Evolutionary conservation across 2,329 filamentous ascomycete species (phyloP).

Genomic region (Xylaria sp.): DNA sequence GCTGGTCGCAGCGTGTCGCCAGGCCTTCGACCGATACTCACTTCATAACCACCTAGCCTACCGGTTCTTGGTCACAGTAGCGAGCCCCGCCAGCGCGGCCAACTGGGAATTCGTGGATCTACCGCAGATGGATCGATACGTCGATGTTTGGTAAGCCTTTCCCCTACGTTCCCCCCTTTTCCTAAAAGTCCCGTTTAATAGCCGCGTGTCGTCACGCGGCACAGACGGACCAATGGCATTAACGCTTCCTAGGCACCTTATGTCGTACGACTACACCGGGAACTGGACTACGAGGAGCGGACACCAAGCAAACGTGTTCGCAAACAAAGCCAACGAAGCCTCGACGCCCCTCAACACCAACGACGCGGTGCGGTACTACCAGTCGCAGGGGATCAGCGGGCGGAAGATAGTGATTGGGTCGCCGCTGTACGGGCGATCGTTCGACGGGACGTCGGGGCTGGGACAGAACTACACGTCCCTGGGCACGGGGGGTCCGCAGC

Average conservation of each 20-base stretch:
- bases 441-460: conserved; percentile 72
- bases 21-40: conserved; percentile 48
- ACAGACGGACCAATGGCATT: neutral
- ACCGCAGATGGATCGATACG: conserved; percentile 63
- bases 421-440: conserved; percentile 83
- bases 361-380: conserved; percentile 71
- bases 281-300: conserved; percentile 71
- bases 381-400: conserved; percentile 64
- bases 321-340: conserved; percentile 59
- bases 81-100: conserved; percentile 58
- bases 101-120: conserved; percentile 64
- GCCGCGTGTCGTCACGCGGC: neutral
- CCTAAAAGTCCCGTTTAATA: neutral
- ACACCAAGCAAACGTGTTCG: conserved; percentile 76
- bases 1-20: conserved; percentile 56
- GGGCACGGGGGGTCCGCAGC: conserved; percentile 66
- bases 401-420: conserved; percentile 79
- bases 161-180: neutral
- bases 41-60: conserved; percentile 49
- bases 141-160: conserved; percentile 63
- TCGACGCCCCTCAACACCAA: conserved; percentile 77
- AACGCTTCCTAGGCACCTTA: conserved; percentile 56
- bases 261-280: conserved; percentile 78
- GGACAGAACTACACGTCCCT: conserved; percentile 72
- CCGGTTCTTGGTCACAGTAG: conserved; percentile 63